Percentiles rank a stretch among this genome's conserved stretches.
Evolutionary conservation across 441 rosid genomes (phyloP).

Genomic region (Erodium texanum): DNA sequence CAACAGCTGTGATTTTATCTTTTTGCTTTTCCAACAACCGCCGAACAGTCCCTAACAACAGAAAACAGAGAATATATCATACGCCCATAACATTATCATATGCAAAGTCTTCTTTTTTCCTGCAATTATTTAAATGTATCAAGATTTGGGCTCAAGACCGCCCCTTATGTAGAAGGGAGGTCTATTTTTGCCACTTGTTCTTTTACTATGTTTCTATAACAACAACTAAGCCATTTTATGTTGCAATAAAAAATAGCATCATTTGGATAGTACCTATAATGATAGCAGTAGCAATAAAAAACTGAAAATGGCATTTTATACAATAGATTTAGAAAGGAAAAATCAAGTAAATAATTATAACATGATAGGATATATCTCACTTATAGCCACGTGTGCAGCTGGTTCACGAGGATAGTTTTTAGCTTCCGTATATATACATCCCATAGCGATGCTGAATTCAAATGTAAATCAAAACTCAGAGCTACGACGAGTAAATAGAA

Average conservation of each 20-base stretch:
- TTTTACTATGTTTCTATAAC: neutral
- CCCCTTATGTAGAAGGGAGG: no score
- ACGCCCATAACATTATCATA: no score
- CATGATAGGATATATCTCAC: conserved; percentile 40
- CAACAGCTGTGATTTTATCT: conserved; percentile 77
- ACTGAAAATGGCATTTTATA: no score
- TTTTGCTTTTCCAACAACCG: conserved; percentile 92
- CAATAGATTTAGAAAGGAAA: neutral
- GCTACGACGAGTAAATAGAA: conserved; percentile 7
- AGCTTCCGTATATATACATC: conserved; percentile 88
- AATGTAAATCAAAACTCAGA: conserved; percentile 26
- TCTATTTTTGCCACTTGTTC: neutral
- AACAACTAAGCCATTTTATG: neutral
- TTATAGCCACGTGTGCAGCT: conserved; percentile 98
- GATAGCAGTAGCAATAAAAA: no score
- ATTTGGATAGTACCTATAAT: no score
- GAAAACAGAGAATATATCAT: conserved; percentile 18
- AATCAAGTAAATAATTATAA: conserved; percentile 11
- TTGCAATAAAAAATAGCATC: no score
- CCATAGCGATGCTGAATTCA: conserved; percentile 79
- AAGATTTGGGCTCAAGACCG: no score
- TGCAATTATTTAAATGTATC: no score
- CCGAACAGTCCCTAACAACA: conserved; percentile 71
- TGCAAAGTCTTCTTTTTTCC: no score
- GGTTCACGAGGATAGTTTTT: conserved; percentile 99